Base-by-base conservation (phyloP, 495 filamentous ascomycete genomes). In the Trichodelitschia bisporula region DNA sequence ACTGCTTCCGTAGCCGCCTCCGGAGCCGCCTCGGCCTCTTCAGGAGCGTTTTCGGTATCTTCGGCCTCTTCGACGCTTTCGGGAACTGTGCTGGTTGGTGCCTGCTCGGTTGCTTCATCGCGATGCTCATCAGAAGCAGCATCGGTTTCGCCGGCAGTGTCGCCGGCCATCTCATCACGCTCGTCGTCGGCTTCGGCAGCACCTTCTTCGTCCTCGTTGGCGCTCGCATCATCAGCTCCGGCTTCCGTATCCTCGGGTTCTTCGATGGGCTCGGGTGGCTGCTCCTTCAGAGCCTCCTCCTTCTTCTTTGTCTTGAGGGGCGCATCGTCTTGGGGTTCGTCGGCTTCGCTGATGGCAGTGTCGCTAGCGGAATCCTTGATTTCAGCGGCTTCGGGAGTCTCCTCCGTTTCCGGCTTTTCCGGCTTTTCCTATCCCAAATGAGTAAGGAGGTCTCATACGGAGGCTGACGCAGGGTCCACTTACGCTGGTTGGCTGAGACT, bases 401-500 rank as follows among this genome's bases (percentile, higher is more conserved):
- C 41, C 39, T 32, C 43, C 42, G 11, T 48, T 45, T 15, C 41
- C 39, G 35, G 40, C 44, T 34, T 49, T 40, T 16, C 40, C 39
- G 16, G 27, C 32, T 19, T 31, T 28, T 23, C 36, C 30, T 36
- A 45, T 40, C n/a, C 43, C 44, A 8, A 46, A 51, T 36, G 40
- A 30, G 40, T 44, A 29, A 13, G 37, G 33, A 31, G 36, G 36
- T 15, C 36, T 38, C 31, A 36, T 18, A 32, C 31, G 11, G 33
- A 15, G 25, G 40, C 36, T 15, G 13, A 35, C 19, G 33, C 44
- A 35, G 20, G 39, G 31, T 28, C 32, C 17, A 36, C 30, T 36
- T 47, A 36, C 5, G 30, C 26, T n/a, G 13, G 18, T 34, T 55
- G 52, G 33, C 50, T 47, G 50, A n/a, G 58, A 56, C 36, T 51